Conservation (phyloP, 495 filamentous ascomycete genomes). For the Aeminium ludgeri region DNA sequence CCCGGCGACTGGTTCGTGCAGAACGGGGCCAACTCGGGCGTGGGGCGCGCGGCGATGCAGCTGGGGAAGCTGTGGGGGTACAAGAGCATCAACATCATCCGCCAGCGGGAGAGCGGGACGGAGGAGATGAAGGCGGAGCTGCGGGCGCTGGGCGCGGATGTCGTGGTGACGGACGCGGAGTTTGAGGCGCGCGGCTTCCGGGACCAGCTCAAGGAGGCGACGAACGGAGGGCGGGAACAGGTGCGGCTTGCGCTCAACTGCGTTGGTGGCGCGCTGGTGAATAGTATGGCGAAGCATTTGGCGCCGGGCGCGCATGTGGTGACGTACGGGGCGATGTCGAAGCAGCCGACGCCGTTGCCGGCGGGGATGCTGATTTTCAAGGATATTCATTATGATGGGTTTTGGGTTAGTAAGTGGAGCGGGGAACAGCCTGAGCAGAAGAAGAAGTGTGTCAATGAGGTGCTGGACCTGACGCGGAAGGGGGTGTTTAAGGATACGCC, state of each 20-base stretch:
- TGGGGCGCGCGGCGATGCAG: constrained; percentile 79
- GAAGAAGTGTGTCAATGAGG: constrained; percentile 60
- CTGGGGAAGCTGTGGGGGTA: constrained; percentile 67
- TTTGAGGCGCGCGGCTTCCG: constrained; percentile 49
- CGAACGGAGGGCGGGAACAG: constrained; percentile 46
- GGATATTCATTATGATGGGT: constrained; percentile 69
- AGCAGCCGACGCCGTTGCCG: constrained; percentile 62
- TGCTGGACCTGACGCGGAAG: constrained; percentile 52
- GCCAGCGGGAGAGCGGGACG: constrained; percentile 48
- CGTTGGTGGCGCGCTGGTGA: constrained; percentile 75
- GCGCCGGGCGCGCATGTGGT: constrained; percentile 52
- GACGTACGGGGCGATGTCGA: constrained; percentile 90
- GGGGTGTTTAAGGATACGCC: constrained; percentile 74
- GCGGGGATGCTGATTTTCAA: constrained; percentile 79
- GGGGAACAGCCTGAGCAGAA: constrained; percentile 60
- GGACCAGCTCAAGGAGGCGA: constrained; percentile 48
- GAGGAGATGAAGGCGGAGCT: constrained; percentile 55
- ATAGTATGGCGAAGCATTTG: constrained; percentile 52
- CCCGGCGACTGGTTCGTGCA: constrained; percentile 83
- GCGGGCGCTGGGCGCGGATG: constrained; percentile 52
- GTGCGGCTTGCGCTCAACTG: constrained; percentile 76
- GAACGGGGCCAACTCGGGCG: constrained; percentile 88
- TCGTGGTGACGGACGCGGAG: constrained; percentile 64
- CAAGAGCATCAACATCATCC: constrained; percentile 70
- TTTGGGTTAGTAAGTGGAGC: constrained; percentile 86